Evolutionary conservation across 2,329 filamentous ascomycete genomes (phyloP).

Genomic region (Fusarium praegraminearum): DNA sequence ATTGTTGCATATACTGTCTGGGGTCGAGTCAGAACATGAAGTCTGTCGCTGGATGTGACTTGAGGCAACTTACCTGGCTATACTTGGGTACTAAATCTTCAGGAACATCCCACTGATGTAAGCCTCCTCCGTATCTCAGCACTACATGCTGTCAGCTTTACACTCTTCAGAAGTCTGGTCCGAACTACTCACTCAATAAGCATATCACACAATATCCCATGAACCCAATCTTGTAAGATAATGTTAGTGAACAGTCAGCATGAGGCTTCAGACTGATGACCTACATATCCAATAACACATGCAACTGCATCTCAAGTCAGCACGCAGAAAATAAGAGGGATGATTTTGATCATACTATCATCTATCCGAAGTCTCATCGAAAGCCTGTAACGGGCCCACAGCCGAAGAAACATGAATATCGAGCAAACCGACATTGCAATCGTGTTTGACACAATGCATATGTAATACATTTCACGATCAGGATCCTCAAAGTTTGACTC

Average conservation of each 20-base stretch:
- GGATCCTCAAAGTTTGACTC: constrained; percentile 31
- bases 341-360: constrained; percentile 6
- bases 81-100: constrained; percentile 20
- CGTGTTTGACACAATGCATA: constrained; percentile 18
- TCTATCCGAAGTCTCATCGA: constrained; percentile 24
- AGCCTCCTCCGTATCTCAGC: constrained; percentile 23
- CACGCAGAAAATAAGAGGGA: rapidly evolving
- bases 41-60: neutral
- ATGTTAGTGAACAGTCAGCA: rapidly evolving
- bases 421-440: constrained; percentile 28
- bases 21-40: rapidly evolving
- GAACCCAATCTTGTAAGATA: constrained; percentile 10
- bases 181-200: constrained; percentile 5
- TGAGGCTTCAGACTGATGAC: rapidly evolving
- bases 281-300: constrained; percentile 29
- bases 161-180: rapidly evolving
- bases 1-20: constrained; percentile 33
- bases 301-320: constrained; percentile 6
- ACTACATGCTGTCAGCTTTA: rapidly evolving
- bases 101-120: constrained; percentile 36
- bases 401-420: constrained; percentile 12
- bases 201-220: constrained; percentile 34
- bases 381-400: constrained; percentile 28
- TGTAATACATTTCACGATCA: constrained; percentile 26
- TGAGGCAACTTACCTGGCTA: neutral